Conservation (phyloP, 352 stramenopile species). For the Pythium pyrilobum region DNA sequence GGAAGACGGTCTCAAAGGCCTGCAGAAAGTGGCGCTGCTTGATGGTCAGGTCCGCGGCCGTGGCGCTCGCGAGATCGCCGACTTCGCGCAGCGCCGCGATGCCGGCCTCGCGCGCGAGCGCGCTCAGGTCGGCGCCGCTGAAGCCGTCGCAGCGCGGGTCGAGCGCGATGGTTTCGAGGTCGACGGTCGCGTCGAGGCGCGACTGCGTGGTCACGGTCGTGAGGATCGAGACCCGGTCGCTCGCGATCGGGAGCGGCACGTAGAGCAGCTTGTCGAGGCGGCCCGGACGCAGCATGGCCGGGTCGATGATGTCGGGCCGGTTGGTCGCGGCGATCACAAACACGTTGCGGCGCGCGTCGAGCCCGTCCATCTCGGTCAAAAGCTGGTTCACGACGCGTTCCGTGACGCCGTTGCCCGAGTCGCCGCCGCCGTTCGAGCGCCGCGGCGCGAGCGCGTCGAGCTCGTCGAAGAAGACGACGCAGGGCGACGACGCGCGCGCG, state of each 20-base stretch:
- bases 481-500: constrained; percentile 95
- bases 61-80: constrained; percentile 19
- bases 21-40: constrained; percentile 58
- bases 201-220: constrained; percentile 83
- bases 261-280: constrained; percentile 99
- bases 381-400: constrained; percentile 97
- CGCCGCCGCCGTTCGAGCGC: constrained; percentile 61
- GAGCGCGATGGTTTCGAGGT: constrained; percentile 88
- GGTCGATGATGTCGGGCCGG: constrained; percentile 98
- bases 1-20: constrained; percentile 81
- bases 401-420: constrained; percentile 88
- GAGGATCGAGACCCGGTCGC: constrained; percentile 87
- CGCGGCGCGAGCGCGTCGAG: constrained; percentile 96
- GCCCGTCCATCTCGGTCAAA: constrained; percentile 98
- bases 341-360: constrained; percentile 94
- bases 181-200: constrained; percentile 54
- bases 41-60: constrained; percentile 35
- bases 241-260: constrained; percentile 91
- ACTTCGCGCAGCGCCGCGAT: constrained; percentile 83
- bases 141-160: constrained; percentile 92
- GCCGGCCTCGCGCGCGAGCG: constrained; percentile 95
- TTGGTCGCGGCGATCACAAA: constrained; percentile 96
- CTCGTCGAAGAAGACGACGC: constrained; percentile 99
- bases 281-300: constrained; percentile 97
- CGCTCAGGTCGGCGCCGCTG: constrained; percentile 96